Base-by-base conservation (phyloP, 2,329 filamentous ascomycete species). In the Penicillium brasilianum region DNA sequence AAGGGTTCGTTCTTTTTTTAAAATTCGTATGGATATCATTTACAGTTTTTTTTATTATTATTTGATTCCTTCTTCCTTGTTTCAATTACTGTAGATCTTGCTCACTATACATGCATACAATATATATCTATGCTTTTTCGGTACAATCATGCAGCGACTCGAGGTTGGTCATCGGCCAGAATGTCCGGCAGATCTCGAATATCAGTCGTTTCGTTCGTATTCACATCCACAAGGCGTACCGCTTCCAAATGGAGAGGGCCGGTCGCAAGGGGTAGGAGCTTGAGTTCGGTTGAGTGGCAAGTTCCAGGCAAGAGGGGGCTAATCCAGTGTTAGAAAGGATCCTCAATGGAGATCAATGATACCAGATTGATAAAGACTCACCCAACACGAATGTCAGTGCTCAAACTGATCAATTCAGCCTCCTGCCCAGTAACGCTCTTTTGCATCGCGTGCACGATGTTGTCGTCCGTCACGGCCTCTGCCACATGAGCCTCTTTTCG, bases 381-480 rank as follows among this genome's bases (percentile, higher is more conserved):
- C 84, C 85, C 85, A 55, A 87, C 78, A 30, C 83, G 78, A 22
- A 87, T 76, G 68, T 88, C 85, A 0, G 85, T 83, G 49, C 82
- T 87, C 59, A 88, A 71, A 64, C 82, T 84, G 39, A 87, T 76
- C 39, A 88, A 70, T 46, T 86, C 81, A 4, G 81, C 81, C 57
- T 82, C 78, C 55, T 85, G 81, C 4, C 77, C 78, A 14, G 76
- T 75, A 14, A 79, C 77, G 59, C 77, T 81, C 70, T 81, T 83
- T 65, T 85, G 84, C 72, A 82, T 82, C 9, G 82, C 82, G 71
- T 85, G 85, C 5, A 86, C 74, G 28, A 84, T 76, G 56, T 84
- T 85, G 51, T 86, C 84, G 60, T 87, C 84, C 3, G 83, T 78
- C n/a, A 86, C 80, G 0, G 84, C 83, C 58, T 81, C 79, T 7